Conservation (phyloP, 1,284 basidiomycete genomes). For the Hymenochaete sp. region DNA sequence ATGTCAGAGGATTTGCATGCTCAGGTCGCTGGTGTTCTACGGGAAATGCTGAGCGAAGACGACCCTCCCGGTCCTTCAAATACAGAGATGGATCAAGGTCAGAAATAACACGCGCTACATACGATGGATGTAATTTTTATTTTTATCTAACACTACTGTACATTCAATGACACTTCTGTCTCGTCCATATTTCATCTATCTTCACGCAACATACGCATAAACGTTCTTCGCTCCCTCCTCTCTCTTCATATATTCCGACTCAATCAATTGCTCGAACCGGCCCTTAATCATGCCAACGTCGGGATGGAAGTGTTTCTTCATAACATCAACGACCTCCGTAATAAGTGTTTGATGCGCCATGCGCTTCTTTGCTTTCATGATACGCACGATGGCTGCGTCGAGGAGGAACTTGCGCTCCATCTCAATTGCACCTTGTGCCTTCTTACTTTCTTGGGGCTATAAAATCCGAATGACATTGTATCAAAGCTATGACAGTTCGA, state of each 20-base stretch:
- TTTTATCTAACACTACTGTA: slow-evolving; percentile 1
- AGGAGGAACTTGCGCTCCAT: slow-evolving; percentile 80
- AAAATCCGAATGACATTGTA: slow-evolving; percentile 1
- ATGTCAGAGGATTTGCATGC: slow-evolving; percentile 49
- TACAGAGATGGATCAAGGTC: background rate
- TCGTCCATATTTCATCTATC: background rate
- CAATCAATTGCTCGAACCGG: slow-evolving; percentile 74
- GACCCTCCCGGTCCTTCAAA: slow-evolving; percentile 26
- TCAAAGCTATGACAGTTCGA: background rate
- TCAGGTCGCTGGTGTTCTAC: slow-evolving; percentile 52
- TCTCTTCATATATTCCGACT: slow-evolving; percentile 78
- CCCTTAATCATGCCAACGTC: slow-evolving; percentile 75
- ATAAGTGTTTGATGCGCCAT: slow-evolving; percentile 71
- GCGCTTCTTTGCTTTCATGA: slow-evolving; percentile 89
- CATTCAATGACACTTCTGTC: slow-evolving; percentile 6
- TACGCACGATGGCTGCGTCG: slow-evolving; percentile 89
- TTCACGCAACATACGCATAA: slow-evolving; percentile 71
- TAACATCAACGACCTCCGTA: slow-evolving; percentile 69
- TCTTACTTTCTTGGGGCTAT: slow-evolving; percentile 78
- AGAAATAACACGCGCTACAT: too few species aligned
- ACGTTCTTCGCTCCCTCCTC: slow-evolving; percentile 62
- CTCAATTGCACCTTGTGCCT: slow-evolving; percentile 79
- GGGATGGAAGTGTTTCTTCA: slow-evolving; percentile 72
- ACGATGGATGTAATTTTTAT: too few species aligned
- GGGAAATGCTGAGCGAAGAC: slow-evolving; percentile 49